A percentile compares a stretch with the other conserved stretches of the same genome.
These are phyloP conservation scores for Pouteria campechiana DNA, from an alignment of 179 eudicot species.

Conservation along the genomic window DNA sequence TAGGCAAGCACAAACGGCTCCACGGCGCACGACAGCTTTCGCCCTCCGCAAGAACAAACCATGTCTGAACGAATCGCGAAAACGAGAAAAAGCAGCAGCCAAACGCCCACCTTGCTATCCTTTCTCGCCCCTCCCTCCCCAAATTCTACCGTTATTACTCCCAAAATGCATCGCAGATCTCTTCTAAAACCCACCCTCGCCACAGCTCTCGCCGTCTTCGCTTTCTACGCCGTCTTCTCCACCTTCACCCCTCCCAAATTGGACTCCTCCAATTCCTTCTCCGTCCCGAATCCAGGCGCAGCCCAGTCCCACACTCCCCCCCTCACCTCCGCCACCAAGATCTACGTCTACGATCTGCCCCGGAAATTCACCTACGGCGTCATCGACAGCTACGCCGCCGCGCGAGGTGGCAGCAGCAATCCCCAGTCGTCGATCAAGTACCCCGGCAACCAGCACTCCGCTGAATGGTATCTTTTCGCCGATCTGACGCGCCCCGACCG, in stretches of 20 bases:
- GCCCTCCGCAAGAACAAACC: no score
- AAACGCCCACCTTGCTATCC: no score
- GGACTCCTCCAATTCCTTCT: neutral
- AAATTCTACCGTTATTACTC: neutral
- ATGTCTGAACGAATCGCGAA: no score
- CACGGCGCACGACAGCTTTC: no score
- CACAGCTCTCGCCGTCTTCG: constrained; percentile 17
- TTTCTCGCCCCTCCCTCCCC: constrained; percentile 5
- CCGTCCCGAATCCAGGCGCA: neutral
- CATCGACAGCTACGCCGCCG: constrained; percentile 61
- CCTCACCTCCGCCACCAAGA: constrained; percentile 11
- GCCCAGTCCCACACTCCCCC: neutral
- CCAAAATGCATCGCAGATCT: constrained; percentile 23
- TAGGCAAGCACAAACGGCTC: no score
- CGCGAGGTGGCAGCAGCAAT: constrained; percentile 26
- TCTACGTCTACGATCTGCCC: constrained; percentile 77
- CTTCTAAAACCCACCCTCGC: constrained; percentile 30
- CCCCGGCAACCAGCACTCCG: constrained; percentile 88
- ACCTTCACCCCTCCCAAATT: constrained; percentile 7
- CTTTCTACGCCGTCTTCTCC: constrained; percentile 35
- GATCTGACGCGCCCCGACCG: constrained; percentile 30
- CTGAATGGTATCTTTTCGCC: constrained; percentile 76
- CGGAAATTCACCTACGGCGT: constrained; percentile 76
- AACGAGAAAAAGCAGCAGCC: no score
- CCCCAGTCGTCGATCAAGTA: constrained; percentile 33